These are phyloP conservation scores for Fusarium fujikuroi DNA, from an alignment of 2,329 filamentous ascomycete genomes.

Conservation along the genomic window DNA sequence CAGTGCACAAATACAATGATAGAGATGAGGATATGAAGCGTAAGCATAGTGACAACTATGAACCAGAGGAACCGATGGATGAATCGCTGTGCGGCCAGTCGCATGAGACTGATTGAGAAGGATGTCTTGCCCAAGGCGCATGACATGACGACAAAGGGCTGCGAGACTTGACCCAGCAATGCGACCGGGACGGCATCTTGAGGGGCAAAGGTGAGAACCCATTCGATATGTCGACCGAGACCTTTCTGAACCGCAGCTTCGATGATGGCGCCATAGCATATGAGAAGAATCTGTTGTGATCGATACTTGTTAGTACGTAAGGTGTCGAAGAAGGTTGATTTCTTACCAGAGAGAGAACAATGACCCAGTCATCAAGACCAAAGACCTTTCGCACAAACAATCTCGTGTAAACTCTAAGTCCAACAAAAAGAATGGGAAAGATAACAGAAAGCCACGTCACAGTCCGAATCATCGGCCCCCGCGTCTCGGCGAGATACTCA, in stretches of 20 bases:
- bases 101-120: conserved; percentile 33
- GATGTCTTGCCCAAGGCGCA: conserved; percentile 30
- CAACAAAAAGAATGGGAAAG: conserved; percentile 15
- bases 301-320: not conserved
- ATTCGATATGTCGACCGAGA: conserved; percentile 25
- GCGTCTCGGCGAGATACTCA: conserved; percentile 22
- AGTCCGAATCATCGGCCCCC: conserved; percentile 15
- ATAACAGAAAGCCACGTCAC: conserved; percentile 29
- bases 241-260: conserved; percentile 24
- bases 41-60: conserved; percentile 19
- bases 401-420: conserved; percentile 15
- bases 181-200: conserved; percentile 21
- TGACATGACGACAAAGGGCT: conserved; percentile 31
- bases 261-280: conserved; percentile 26
- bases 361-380: conserved; percentile 32
- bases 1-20: conserved; percentile 24
- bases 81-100: conserved; percentile 15
- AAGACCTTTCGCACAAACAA: conserved; percentile 31
- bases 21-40: conserved; percentile 21
- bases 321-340: accelerated
- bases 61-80: conserved; percentile 32
- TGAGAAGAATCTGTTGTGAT: conserved; percentile 15
- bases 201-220: conserved; percentile 5
- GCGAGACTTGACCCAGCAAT: conserved; percentile 21
- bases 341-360: conserved; percentile 19